Evolutionary conservation across 345 rosid genomes (phyloP).

Genomic region (Linum lewisii): DNA sequence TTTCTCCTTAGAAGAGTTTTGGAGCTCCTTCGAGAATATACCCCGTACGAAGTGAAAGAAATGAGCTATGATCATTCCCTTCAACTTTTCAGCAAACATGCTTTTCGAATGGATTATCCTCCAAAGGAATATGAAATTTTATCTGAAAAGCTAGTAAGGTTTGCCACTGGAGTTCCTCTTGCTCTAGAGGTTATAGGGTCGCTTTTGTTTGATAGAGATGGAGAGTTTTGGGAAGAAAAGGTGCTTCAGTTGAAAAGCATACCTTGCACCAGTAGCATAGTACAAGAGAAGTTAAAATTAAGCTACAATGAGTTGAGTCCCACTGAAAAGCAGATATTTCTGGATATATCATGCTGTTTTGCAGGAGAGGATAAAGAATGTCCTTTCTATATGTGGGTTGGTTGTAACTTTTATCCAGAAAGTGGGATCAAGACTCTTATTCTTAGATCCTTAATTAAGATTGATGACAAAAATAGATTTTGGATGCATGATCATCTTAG

Average conservation of each 20-base stretch:
- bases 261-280: not conserved
- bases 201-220: not conserved
- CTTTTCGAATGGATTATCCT: slow-evolving; percentile 1
- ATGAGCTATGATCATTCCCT: not conserved
- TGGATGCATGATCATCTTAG: not conserved
- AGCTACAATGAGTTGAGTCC: slow-evolving; percentile 12
- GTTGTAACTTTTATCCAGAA: not conserved
- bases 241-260: not conserved
- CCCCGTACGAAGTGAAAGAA: not conserved
- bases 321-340: slow-evolving; percentile 14
- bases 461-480: not conserved
- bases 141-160: not conserved
- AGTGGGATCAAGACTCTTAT: not conserved
- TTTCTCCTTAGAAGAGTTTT: not conserved
- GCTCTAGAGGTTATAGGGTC: slow-evolving; percentile 14
- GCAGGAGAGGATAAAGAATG: not conserved
- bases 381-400: not conserved
- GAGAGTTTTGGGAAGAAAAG: slow-evolving; percentile 4
- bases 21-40: not conserved
- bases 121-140: not conserved
- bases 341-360: slow-evolving; percentile 19
- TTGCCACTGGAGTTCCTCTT: slow-evolving; percentile 8
- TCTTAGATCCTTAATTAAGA: not conserved
- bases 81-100: slow-evolving; percentile 11
- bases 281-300: not conserved